Evolutionary conservation across 371 early-diverging fungal species (phyloP).

Genomic region (Actinomucor elegans): DNA sequence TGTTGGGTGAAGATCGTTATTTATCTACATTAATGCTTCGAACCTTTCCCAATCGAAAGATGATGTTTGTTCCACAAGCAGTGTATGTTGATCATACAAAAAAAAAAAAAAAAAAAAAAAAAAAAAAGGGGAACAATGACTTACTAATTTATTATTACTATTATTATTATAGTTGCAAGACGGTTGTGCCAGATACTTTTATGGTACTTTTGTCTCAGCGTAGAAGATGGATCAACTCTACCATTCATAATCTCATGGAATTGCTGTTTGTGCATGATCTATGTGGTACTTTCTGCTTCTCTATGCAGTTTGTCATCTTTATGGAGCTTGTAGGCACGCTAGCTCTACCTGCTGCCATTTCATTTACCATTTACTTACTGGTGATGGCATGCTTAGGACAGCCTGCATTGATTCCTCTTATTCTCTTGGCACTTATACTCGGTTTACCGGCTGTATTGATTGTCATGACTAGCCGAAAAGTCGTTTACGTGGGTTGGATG

Average conservation of each 20-base stretch:
- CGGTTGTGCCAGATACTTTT: slow-evolving; percentile 83
- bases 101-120: background rate
- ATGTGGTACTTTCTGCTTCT: slow-evolving; percentile 91
- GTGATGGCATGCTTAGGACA: slow-evolving; percentile 49
- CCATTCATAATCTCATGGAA: slow-evolving; percentile 86
- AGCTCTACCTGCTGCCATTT: slow-evolving; percentile 81
- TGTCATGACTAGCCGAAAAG: slow-evolving; percentile 84
- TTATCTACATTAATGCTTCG: slow-evolving; percentile 92
- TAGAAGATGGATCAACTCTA: slow-evolving; percentile 92
- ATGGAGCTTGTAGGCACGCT: slow-evolving; percentile 87
- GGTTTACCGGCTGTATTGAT: slow-evolving; percentile 87
- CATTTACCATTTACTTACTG: slow-evolving; percentile 61
- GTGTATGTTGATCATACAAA: slow-evolving; percentile 27
- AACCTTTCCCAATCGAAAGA: slow-evolving; percentile 88
- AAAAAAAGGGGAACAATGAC: background rate
- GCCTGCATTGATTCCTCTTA: slow-evolving; percentile 67
- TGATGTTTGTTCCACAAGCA: slow-evolving; percentile 92
- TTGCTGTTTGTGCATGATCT: slow-evolving; percentile 79
- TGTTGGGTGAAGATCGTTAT: slow-evolving; percentile 95
- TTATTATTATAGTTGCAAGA: slow-evolving; percentile 76
- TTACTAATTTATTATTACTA: background rate
- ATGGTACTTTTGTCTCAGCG: slow-evolving; percentile 80
- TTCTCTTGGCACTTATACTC: slow-evolving; percentile 68
- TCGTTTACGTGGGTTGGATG: slow-evolving; percentile 96
- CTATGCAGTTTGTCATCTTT: slow-evolving; percentile 88